Evolutionary conservation across 306 rosid species (phyloP), one percentile per base, ranked within the genome.

Genomic region (Myrica gale): DNA sequence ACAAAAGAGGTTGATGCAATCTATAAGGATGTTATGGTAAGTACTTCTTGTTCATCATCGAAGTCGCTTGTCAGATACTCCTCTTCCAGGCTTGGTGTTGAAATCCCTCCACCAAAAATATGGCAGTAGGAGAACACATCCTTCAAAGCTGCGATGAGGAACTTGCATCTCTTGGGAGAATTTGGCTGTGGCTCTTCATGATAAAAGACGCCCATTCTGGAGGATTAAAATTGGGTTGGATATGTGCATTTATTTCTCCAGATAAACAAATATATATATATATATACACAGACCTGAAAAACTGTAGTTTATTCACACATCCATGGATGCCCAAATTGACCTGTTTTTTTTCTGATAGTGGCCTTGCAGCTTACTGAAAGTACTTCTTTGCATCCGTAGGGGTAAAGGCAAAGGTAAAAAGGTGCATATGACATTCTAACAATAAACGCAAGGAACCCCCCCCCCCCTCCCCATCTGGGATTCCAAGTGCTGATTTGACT

Each of bases 331-430:
- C 63, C 46, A 37, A 82, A 74, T 83, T 80, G 85, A 82, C 76
- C 32, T 74, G 74, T 73, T 79, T 53, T 66, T 23, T 70, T 65
- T 75, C 45, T 87, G 96, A 90, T 80, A 87, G 93, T 81, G 93
- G 89, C 99, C 82, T 69, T 73, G 63, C 86, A 91, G 68, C 97
- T 76, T 82, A 83, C 78, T 83, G 77, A 82, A 84, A 75, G 79
- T 84, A 81, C 82, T 75, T 71, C 76, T 60, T 76, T 76, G 75
- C 60, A 74, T 84, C 78, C 97, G 90, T 95, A 6, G 88, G 92
- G 94, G 89, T 85, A 74, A 89, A 95, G 97, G 79, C 87, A 79
- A 90, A 88, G 93, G 82, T 78, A 82, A 78, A 87, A 84, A 7
- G 12, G 74, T n/a, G 63, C 41, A 62, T 19, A 69, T 37, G 80